Evolutionary conservation across 1,139 yeast species (phyloP).

Genomic region (Saccharomycopsis phalli): DNA sequence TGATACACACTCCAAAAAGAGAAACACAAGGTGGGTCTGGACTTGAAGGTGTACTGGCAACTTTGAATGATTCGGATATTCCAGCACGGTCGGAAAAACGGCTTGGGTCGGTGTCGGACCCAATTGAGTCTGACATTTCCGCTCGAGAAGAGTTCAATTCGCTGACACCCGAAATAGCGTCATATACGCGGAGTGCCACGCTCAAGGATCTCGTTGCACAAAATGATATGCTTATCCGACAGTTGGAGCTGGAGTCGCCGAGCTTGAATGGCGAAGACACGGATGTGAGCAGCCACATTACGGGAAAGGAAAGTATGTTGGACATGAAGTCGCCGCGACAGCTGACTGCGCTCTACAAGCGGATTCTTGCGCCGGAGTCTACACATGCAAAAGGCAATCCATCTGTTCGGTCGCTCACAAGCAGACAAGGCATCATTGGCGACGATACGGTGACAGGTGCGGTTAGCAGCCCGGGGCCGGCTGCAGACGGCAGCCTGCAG

Average conservation of each 20-base stretch:
- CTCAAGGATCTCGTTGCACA: slow-evolving; percentile 6
- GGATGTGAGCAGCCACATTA: slow-evolving; percentile 2
- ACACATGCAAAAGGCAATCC: slow-evolving; percentile 2
- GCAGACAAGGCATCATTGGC: slow-evolving; percentile 8
- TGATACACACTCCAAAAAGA: no score
- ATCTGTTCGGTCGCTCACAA: slow-evolving; percentile 4
- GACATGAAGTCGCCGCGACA: neutral
- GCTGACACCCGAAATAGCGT: no score
- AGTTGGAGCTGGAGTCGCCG: neutral
- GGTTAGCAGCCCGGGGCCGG: neutral
- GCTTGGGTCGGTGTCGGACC: no score
- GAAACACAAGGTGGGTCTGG: no score
- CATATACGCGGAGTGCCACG: no score
- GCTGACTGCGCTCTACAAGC: neutral
- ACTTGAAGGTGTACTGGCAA: no score
- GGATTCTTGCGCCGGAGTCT: slow-evolving; percentile 2
- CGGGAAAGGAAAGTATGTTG: neutral
- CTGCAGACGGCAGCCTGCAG: no score
- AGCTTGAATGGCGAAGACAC: neutral
- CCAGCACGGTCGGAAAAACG: no score
- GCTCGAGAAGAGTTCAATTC: no score
- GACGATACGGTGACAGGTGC: neutral
- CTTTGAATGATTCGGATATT: no score
- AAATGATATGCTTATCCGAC: slow-evolving; percentile 8
- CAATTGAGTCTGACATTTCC: no score